Evolutionary conservation across 2,329 filamentous ascomycete genomes (phyloP).

Genomic region (Acrocalymma vagum): DNA sequence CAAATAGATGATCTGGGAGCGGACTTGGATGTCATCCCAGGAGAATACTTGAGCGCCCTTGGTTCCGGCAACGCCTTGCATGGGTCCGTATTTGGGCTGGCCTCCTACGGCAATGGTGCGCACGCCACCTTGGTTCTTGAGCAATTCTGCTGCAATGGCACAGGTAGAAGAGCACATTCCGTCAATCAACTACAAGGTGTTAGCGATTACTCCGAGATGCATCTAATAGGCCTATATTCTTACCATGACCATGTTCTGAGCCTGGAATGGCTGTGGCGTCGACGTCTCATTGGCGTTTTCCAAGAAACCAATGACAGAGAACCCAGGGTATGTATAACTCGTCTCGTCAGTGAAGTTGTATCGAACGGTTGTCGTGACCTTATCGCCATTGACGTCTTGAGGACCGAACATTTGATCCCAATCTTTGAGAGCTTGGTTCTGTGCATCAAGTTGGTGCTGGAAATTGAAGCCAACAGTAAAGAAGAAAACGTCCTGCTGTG

Average conservation of each 20-base stretch:
- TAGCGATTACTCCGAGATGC: conserved; percentile 1
- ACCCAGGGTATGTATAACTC: conserved; percentile 37
- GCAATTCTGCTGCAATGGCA: conserved; percentile 55
- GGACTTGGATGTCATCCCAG: conserved; percentile 42
- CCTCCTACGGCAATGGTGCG: conserved; percentile 54
- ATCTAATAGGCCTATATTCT: conserved; percentile 1
- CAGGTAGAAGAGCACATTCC: conserved; percentile 58
- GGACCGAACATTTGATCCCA: conserved; percentile 50
- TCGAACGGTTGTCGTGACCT: conserved; percentile 45
- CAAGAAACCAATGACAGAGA: conserved; percentile 40
- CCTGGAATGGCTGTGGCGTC: conserved; percentile 46
- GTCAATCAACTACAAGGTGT: conserved; percentile 42
- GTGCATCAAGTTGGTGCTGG: conserved; percentile 36
- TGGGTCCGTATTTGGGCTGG: conserved; percentile 49
- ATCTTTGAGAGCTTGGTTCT: conserved; percentile 37
- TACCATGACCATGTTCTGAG: conserved; percentile 51
- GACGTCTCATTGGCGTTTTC: conserved; percentile 37
- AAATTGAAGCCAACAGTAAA: conserved; percentile 43
- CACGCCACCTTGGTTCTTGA: conserved; percentile 54
- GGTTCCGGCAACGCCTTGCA: conserved; percentile 55
- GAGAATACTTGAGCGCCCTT: conserved; percentile 52
- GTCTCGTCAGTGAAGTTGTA: conserved; percentile 47
- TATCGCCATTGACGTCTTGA: conserved; percentile 35
- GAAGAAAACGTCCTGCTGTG: conserved; percentile 29
- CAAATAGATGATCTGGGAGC: conserved; percentile 41